Evolutionary conservation across 768 basidiomycete species (phyloP).

Genomic region (Boletus subcaerulescens): DNA sequence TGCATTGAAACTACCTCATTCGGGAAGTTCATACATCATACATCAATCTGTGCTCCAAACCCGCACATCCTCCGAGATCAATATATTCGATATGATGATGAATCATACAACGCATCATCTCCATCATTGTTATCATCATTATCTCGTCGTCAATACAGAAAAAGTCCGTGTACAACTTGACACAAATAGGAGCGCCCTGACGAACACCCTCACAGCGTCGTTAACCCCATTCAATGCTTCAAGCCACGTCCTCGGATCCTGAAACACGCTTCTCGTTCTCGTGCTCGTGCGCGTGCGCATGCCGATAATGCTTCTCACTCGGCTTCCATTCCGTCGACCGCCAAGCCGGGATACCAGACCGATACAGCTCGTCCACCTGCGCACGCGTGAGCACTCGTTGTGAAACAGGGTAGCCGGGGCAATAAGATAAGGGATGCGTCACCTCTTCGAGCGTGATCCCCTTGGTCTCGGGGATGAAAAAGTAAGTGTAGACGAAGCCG

Average conservation of each 20-base stretch:
- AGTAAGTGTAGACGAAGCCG: constrained; percentile 69
- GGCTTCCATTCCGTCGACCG: constrained; percentile 58
- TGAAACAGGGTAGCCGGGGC: constrained; percentile 1
- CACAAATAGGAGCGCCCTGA: not conserved
- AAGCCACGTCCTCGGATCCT: constrained; percentile 16
- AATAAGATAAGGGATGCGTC: not conserved
- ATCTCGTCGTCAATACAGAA: too few species aligned
- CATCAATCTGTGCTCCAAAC: not conserved
- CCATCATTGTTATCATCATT: too few species aligned
- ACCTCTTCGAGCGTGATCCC: constrained; percentile 68
- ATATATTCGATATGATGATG: too few species aligned
- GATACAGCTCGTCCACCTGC: constrained; percentile 73
- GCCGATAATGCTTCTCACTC: constrained; percentile 37
- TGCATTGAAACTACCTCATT: too few species aligned
- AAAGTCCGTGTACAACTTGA: not conserved
- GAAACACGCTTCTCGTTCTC: constrained; percentile 24
- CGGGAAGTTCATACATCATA: not conserved
- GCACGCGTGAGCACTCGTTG: not conserved
- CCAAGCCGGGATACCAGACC: constrained; percentile 67
- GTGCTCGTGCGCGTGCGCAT: not conserved
- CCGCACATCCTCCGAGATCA: not conserved
- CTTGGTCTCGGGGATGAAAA: constrained; percentile 80
- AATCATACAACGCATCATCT: too few species aligned
- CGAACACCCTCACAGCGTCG: not conserved
- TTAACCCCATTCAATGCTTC: not conserved